Evolutionary conservation across 1,139 yeast genomes (phyloP).

Genomic region (Hansenula lynferdii): DNA sequence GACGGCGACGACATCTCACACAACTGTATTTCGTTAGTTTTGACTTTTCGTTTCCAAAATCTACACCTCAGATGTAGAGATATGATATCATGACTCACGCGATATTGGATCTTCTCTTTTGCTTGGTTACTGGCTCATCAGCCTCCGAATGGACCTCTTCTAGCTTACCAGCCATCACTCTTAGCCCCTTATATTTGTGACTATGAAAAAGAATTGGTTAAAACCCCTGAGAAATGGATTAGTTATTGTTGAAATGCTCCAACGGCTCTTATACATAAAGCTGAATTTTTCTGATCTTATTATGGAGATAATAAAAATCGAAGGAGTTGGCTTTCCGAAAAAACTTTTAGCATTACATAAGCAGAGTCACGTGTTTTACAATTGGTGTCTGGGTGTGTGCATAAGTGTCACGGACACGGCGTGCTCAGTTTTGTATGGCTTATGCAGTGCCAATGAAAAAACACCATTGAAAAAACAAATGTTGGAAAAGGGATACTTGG

Average conservation of each 20-base stretch:
- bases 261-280: too few species aligned
- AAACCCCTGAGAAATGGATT: too few species aligned
- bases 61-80: not conserved
- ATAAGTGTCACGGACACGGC: not conserved
- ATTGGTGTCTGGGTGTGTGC: conserved; percentile 1
- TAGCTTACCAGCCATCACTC: not conserved
- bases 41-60: not conserved
- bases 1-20: conserved; percentile 68
- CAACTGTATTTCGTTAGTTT: conserved; percentile 30
- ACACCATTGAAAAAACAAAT: not conserved
- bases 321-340: not conserved
- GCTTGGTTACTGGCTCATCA: conserved; percentile 4
- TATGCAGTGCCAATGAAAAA: conserved; percentile 1
- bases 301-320: not conserved
- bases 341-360: too few species aligned
- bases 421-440: not conserved
- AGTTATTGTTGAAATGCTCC: too few species aligned
- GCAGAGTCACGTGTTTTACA: too few species aligned
- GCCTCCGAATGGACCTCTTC: not conserved
- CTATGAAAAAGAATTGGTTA: too few species aligned
- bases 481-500: not conserved
- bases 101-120: conserved; percentile 14
- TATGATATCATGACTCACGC: too few species aligned
- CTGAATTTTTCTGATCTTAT: too few species aligned
- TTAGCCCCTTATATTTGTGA: too few species aligned